Percentiles rank a stretch among this genome's conserved stretches.
Conservation (phyloP, 129 eudicot species). For the Helianthus annuus region HanXRQr2.0-SUNRISE NC_035437.2:106933722-106934221, state of each 20-base stretch:
- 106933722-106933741: not conserved
- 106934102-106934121: not conserved
- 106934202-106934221: constrained; percentile 99
- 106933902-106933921: constrained; percentile 5
- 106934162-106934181: not conserved
- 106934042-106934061: not conserved
- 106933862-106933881: constrained; percentile 74
- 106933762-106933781: constrained; percentile 97
- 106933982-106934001: constrained; percentile 92
- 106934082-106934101: constrained; percentile 5
- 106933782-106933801: constrained; percentile 74
- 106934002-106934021: constrained; percentile 94
- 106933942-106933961: constrained; percentile 45
- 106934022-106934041: constrained; percentile 64
- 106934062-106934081: not conserved
- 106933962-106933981: constrained; percentile 93
- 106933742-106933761: constrained; percentile 34
- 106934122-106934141: not conserved
- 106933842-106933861: constrained; percentile 94
- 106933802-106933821: constrained; percentile 88
- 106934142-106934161: not conserved
- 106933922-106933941: not conserved
- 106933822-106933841: constrained; percentile 95
- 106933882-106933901: not conserved
- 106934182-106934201: constrained; percentile 15